Percentiles rank a stretch among this genome's conserved stretches.
Conservation (phyloP, 2,329 filamentous ascomycete genomes). For the Monosporascus sp. region DNA sequence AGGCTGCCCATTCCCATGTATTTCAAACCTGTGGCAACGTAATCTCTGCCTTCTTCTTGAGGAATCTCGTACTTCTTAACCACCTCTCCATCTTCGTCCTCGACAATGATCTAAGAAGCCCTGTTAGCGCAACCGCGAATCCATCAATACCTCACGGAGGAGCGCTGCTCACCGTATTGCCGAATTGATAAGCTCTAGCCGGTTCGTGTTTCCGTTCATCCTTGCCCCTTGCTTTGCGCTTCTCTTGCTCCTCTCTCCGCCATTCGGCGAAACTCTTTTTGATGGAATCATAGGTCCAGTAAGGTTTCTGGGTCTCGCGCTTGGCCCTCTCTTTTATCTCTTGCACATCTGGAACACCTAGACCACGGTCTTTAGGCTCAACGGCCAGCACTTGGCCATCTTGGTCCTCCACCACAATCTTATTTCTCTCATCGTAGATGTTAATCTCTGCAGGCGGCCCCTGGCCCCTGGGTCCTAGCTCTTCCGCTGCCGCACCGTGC, state of each 20-base stretch:
- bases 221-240: conserved; percentile 56
- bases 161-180: conserved; percentile 57
- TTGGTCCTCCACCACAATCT: conserved; percentile 77
- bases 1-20: conserved; percentile 48
- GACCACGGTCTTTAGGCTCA: conserved; percentile 33
- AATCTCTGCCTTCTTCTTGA: conserved; percentile 40
- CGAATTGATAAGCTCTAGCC: conserved; percentile 80
- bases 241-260: conserved; percentile 55
- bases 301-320: conserved; percentile 30
- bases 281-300: conserved; percentile 40
- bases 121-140: conserved; percentile 20
- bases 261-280: conserved; percentile 47
- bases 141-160: background rate
- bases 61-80: conserved; percentile 79
- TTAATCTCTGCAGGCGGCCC: conserved; percentile 41
- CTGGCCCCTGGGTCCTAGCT: conserved; percentile 7
- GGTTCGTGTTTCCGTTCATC: conserved; percentile 57
- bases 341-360: conserved; percentile 10
- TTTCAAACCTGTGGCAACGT: conserved; percentile 43
- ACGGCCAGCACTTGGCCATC: conserved; percentile 81
- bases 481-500: conserved; percentile 8
- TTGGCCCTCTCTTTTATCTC: conserved; percentile 27
- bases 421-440: conserved; percentile 73
- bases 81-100: conserved; percentile 81
- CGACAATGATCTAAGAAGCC: conserved; percentile 66